phyloP scores from a whole-genome alignment of 1,284 basidiomycete genomes.

The Stygiomarasmius scandens region DNA sequence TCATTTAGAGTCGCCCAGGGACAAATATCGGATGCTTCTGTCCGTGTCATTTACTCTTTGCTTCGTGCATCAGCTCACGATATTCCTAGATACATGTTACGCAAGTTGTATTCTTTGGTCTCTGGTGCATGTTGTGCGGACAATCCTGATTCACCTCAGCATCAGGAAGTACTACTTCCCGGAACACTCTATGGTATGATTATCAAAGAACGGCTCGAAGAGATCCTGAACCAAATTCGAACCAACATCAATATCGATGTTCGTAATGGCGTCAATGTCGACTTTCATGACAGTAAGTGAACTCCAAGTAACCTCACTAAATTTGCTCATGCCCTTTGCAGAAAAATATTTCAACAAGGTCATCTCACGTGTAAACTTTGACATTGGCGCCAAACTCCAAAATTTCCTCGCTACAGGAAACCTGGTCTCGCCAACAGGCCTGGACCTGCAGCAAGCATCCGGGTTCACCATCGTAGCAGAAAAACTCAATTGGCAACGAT shows the following conservation, averaged over 20 bases:
- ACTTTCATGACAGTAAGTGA: constrained; percentile 84
- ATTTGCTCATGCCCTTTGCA: constrained; percentile 29
- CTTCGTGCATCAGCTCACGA: background rate
- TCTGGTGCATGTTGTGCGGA: constrained; percentile 91
- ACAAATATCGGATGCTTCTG: constrained; percentile 97
- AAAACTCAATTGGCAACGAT: constrained; percentile 98
- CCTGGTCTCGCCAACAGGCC: constrained; percentile 90
- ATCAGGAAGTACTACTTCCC: constrained; percentile 96
- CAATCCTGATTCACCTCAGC: constrained; percentile 98
- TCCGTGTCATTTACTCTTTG: constrained; percentile 40
- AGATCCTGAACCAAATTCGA: constrained; percentile 80
- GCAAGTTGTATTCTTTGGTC: constrained; percentile 93
- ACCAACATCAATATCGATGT: constrained; percentile 79
- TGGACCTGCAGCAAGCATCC: constrained; percentile 96
- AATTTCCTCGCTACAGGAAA: constrained; percentile 99
- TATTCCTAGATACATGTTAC: constrained; percentile 86
- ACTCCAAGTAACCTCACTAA: constrained; percentile 1
- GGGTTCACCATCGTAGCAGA: constrained; percentile 99
- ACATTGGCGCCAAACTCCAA: constrained; percentile 87
- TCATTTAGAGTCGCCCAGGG: constrained; percentile 86
- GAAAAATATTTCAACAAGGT: constrained; percentile 85
- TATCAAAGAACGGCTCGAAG: constrained; percentile 96
- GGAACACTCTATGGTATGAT: constrained; percentile 96
- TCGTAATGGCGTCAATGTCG: constrained; percentile 70
- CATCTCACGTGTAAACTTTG: constrained; percentile 82